These are phyloP conservation scores for Artomyces pyxidatus DNA, from an alignment of 768 basidiomycete genomes.

Conservation along the genomic window DNA sequence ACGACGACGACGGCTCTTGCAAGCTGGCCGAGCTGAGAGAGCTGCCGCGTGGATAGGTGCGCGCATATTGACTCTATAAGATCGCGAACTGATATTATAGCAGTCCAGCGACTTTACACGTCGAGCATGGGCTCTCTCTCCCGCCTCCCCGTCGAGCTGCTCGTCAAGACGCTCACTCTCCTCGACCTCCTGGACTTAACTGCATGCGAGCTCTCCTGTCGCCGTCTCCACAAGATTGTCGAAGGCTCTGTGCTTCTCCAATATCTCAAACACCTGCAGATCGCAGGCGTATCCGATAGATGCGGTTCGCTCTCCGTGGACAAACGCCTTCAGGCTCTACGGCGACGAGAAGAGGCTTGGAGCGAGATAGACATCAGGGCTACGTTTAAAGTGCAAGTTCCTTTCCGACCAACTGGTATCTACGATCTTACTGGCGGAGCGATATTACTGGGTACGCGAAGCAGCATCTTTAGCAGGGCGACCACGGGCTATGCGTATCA, in stretches of 20 bases:
- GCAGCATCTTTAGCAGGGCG: not conserved
- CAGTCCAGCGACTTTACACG: too few relatives aligned
- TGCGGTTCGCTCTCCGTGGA: not conserved
- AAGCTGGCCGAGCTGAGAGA: too few relatives aligned
- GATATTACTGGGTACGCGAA: conserved; percentile 12
- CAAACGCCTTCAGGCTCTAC: conserved; percentile 6
- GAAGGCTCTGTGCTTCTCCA: not conserved
- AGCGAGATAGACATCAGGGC: conserved; percentile 1
- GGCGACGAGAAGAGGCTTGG: conserved; percentile 12
- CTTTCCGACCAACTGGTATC: conserved; percentile 12
- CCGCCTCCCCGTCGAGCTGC: not conserved
- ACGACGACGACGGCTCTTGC: too few relatives aligned
- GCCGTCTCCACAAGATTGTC: not conserved
- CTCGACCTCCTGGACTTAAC: conserved; percentile 1
- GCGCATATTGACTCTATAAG: too few relatives aligned
- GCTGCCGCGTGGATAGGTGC: too few relatives aligned
- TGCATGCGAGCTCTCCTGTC: conserved; percentile 6
- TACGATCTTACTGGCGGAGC: conserved; percentile 16
- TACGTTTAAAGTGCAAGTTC: conserved; percentile 2
- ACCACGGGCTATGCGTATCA: conserved; percentile 11
- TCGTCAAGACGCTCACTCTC: not conserved
- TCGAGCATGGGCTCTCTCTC: too few relatives aligned
- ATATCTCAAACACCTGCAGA: not conserved
- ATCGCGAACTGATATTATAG: too few relatives aligned
- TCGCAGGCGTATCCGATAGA: not conserved